Evolutionary conservation across 345 rosid genomes (phyloP), one percentile per base, ranked within the genome.

Genomic region (Passiflora organensis): DNA sequence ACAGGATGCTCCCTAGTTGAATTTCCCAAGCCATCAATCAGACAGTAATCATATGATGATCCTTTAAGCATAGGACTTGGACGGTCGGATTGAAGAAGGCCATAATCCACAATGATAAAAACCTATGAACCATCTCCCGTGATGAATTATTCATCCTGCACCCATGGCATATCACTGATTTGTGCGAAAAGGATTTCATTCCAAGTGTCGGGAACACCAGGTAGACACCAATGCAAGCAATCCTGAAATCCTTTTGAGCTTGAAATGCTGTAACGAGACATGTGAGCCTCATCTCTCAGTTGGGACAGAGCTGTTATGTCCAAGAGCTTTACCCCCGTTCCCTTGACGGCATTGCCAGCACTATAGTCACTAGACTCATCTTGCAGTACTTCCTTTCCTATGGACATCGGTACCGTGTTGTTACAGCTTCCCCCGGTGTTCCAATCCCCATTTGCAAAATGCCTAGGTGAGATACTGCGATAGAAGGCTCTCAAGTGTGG

Each of bases 351-450:
- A 62, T 49, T 67, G 14, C 63, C 81, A 11, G 87, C 91, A 25
- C 77, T 64, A 22, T 51, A 51, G 67, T 87, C 96, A 38, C 89
- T 76, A 0, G 91, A 79, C 63, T 77, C 81, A 55, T 84, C 89
- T 59, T 79, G 85, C 59, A 73, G 15, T 32, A 87, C 59, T 66
- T 82, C 89, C 74, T 76, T 87, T 12, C 93, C 96, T 1, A 82
- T 44, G 10, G 93, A 84, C 89, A 82, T 74, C 2, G 96, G 96
- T 16, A 63, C 65, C 2, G 89, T 82, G 59, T 84, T 84, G 72
- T 84, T 65, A 56, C 93, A 87, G 73, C 89, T 87, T 43, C 93
- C 95, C 57, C 93, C 96, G 0, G 82, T 87, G 65, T 87, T 84
- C 96, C 96, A 87, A 43, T 84, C 96, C 32, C 96, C 96, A 6